These are phyloP conservation scores for Lagerstroemia speciosa DNA, from an alignment of 345 rosid species.

Conservation along the genomic window DNA sequence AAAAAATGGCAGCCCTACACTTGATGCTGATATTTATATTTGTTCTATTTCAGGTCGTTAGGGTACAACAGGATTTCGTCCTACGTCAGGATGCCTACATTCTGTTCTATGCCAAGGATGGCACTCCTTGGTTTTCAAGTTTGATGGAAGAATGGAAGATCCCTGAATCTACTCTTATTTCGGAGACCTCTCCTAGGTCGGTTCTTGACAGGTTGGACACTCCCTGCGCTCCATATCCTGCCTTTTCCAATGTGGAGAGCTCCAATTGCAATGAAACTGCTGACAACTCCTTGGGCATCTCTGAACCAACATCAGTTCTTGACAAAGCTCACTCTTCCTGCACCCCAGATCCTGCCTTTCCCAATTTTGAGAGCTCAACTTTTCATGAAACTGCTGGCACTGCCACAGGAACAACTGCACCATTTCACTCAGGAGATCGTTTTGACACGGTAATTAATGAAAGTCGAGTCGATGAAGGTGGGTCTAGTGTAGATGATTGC, in stretches of 20 bases:
- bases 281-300: not conserved
- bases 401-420: not conserved
- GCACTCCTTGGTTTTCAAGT: slow-evolving; percentile 61
- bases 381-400: not conserved
- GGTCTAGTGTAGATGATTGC: slow-evolving; percentile 13
- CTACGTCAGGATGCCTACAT: slow-evolving; percentile 68
- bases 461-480: not conserved
- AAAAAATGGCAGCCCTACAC: not conserved
- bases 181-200: slow-evolving; percentile 60
- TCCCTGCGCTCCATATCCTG: slow-evolving; percentile 7
- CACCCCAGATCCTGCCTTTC: not conserved
- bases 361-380: not conserved
- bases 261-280: slow-evolving; percentile 9
- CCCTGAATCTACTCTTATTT: slow-evolving; percentile 11
- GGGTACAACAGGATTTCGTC: slow-evolving; percentile 43
- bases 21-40: not conserved
- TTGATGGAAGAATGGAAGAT: slow-evolving; percentile 30
- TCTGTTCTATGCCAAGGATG: slow-evolving; percentile 68
- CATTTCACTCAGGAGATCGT: not conserved
- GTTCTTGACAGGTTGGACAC: slow-evolving; percentile 44
- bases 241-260: not conserved
- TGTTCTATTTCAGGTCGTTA: slow-evolving; percentile 42
- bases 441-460: not conserved
- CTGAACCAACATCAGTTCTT: not conserved
- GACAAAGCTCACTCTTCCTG: not conserved